phyloP scores from a whole-genome alignment of 225 moss, liverwort and hornwort genomes.

The Straminergon stramineum region DNA sequence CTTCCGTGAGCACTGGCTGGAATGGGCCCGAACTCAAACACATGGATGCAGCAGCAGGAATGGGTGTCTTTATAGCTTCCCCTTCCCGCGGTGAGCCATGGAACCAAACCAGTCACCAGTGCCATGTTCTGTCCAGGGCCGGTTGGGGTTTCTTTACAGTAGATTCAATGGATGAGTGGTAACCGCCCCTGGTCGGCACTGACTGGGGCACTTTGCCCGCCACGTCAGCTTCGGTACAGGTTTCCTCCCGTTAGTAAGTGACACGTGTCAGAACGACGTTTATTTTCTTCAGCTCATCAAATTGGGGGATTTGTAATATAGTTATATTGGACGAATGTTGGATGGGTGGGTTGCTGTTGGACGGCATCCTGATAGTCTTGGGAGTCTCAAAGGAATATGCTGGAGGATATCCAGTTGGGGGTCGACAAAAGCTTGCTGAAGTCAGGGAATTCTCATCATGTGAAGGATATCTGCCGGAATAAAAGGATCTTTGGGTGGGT shows the following conservation, averaged over 20 bases:
- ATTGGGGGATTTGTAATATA: accelerated
- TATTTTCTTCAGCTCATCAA: background rate
- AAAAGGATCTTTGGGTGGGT: conserved; percentile 7
- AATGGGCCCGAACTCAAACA: background rate
- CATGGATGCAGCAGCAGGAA: background rate
- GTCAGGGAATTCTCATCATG: conserved; percentile 4
- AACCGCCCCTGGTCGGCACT: background rate
- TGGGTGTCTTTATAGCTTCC: conserved; percentile 3
- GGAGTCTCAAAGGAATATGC: conserved; percentile 17
- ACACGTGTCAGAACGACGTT: background rate
- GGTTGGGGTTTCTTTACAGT: background rate
- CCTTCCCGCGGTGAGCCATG: background rate
- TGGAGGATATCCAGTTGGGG: conserved; percentile 21
- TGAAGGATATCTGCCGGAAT: conserved; percentile 26
- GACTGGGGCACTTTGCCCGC: background rate
- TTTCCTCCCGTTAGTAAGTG: background rate
- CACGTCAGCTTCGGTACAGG: background rate
- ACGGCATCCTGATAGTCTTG: background rate
- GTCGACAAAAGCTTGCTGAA: background rate
- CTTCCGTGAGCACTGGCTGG: background rate
- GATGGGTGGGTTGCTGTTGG: background rate
- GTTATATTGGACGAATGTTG: background rate
- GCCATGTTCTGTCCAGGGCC: background rate
- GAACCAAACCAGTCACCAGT: background rate
- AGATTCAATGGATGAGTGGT: background rate